Base-by-base conservation (phyloP, 805 yeast species). In the Candida endomychidarum region DNA sequence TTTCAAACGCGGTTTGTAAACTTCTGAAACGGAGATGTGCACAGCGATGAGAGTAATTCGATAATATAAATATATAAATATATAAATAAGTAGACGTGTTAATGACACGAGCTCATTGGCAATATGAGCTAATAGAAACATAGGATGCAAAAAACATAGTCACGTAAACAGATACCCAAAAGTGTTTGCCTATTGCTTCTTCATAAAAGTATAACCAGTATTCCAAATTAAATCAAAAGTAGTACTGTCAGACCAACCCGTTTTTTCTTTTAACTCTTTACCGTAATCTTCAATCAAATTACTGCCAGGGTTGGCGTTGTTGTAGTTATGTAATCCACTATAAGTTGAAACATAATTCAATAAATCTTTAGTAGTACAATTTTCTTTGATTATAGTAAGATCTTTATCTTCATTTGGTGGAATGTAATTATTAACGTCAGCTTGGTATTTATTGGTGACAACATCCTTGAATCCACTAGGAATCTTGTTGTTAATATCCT, bases 241-340 rank as follows among this genome's bases (percentile, higher is more conserved):
- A 5, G 72, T 66, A 0, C 67, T 66, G 16, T 65, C 54, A 18
- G 58, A 62, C 80, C 81, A 77, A 0, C 74, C 74, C n/a, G 70
- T 56, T 41, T 56, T 65, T 0, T 52, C 43, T 40, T 71, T 65
- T n/a, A 74, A 53, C 10, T 64, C 66, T 1, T 50, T 38, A 34
- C 66, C 60, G 32, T 58, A 42, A 37, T 62, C 63, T 14, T 69
- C 60, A 10, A 72, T 58, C 29, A 66, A 61, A 1, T 58, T 50
- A 4, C 63, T 65, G 20, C 48, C 51, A 31, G 54, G 54, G 1
- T 67, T 63, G 5, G 72, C 63, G 14, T 62, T 61, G 35, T 62
- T 60, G 75, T 79, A 83, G 29, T 64, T 67, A 58, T 81, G 86
- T 56, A 74, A 78, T 2, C 86, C 74, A 52, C 93, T 83, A 74